Conservation (phyloP, 2,329 filamentous ascomycete genomes). For the Pestalotiopsis sp. region DNA sequence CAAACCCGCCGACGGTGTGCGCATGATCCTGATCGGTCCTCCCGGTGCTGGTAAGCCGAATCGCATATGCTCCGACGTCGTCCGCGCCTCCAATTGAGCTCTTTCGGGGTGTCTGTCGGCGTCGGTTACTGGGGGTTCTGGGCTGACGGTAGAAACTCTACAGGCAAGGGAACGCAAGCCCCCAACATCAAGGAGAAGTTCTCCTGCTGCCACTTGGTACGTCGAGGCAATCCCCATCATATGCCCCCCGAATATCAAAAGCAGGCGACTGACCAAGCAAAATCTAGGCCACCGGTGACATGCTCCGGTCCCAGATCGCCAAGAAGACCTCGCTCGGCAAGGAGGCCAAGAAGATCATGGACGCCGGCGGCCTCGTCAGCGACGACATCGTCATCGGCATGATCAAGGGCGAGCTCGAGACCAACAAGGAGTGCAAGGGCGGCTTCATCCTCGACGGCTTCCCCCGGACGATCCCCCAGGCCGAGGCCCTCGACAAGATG, state of each 20-base stretch:
- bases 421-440: conserved; percentile 93
- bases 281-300: conserved; percentile 89
- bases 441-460: conserved; percentile 99
- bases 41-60: conserved; percentile 83
- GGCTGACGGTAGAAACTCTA: neutral
- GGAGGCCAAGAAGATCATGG: conserved; percentile 99
- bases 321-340: conserved; percentile 94
- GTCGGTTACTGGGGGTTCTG: neutral
- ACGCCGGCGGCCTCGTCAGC: conserved; percentile 93
- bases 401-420: conserved; percentile 97
- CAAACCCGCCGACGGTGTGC: conserved; percentile 68
- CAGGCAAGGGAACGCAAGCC: conserved; percentile 98
- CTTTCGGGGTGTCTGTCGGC: neutral
- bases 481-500: conserved; percentile 93
- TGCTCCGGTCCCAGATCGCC: conserved; percentile 97
- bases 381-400: conserved; percentile 99
- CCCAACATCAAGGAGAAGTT: conserved; percentile 98
- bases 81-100: neutral
- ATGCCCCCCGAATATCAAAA: neutral
- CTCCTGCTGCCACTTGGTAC: conserved; percentile 93
- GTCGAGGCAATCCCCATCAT: conserved; percentile 32
- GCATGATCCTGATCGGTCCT: conserved; percentile 97
- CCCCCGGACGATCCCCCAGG: conserved; percentile 94
- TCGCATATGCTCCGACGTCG: neutral
- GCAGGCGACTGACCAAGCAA: conserved; percentile 14